Evolutionary conservation across 2,329 filamentous ascomycete species (phyloP).

Genomic region (Colletotrichum sojae): DNA sequence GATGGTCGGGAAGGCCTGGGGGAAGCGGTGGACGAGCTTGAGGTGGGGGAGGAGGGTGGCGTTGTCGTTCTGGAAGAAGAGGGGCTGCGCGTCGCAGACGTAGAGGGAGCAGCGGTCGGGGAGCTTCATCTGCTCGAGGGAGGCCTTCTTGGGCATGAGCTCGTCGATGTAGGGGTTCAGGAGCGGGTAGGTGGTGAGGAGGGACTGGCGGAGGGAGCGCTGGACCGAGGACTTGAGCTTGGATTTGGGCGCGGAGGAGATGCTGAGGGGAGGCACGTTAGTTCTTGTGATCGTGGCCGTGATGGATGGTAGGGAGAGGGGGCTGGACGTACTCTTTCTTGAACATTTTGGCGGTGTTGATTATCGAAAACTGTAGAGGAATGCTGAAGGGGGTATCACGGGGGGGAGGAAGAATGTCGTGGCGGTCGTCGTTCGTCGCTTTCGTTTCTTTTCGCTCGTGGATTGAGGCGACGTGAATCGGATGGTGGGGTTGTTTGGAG

Average conservation of each 20-base stretch:
- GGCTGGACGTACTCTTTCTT: constrained; percentile 83
- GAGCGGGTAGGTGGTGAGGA: constrained; percentile 87
- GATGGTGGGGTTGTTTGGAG: constrained; percentile 38
- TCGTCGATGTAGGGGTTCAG: constrained; percentile 92
- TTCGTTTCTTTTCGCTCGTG: constrained; percentile 33
- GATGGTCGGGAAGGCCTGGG: constrained; percentile 84
- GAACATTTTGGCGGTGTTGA: constrained; percentile 75
- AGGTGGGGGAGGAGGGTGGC: constrained; percentile 89
- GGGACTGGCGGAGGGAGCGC: constrained; percentile 84
- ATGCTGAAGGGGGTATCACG: constrained; percentile 15
- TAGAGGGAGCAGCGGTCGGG: constrained; percentile 93
- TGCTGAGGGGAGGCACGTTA: constrained; percentile 61
- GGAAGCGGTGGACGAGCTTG: constrained; percentile 90
- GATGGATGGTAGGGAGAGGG: too few relatives aligned
- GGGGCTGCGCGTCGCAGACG: constrained; percentile 80
- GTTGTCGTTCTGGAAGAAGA: constrained; percentile 91
- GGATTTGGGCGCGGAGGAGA: constrained; percentile 84
- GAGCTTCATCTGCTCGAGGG: constrained; percentile 91
- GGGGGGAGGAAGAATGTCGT: constrained; percentile 16
- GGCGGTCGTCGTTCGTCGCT: constrained; percentile 34
- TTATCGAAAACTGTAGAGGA: neutral
- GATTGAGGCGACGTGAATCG: constrained; percentile 25
- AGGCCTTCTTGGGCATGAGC: constrained; percentile 93
- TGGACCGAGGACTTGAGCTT: constrained; percentile 98
- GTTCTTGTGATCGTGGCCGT: too few relatives aligned